Conservation (phyloP, 306 rosid genomes). For the Gleditsia sinensis region DNA sequence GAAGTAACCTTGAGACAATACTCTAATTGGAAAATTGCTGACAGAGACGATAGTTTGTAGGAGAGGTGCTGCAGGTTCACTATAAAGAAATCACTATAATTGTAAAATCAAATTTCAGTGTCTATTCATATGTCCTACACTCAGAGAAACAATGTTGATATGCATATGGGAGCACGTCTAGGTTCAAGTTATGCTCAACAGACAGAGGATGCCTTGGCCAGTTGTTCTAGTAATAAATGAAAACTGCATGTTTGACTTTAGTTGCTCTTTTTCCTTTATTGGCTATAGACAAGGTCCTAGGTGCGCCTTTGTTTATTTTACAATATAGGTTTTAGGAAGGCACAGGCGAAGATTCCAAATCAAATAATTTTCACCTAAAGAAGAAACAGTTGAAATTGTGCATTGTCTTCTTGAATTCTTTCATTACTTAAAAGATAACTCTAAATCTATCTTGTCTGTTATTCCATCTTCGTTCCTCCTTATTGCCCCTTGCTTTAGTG, state of each 20-base stretch:
- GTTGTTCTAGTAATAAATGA: not conserved
- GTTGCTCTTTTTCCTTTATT: not conserved
- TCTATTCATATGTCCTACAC: not conserved
- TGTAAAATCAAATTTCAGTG: not conserved
- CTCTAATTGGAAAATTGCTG: not conserved
- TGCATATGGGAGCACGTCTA: not conserved
- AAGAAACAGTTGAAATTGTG: not conserved
- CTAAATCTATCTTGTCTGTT: not conserved
- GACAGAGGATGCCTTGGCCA: not conserved
- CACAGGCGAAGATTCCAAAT: not conserved
- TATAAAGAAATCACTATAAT: not conserved
- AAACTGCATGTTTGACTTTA: not conserved
- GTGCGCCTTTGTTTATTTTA: not conserved
- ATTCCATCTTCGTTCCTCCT: not conserved
- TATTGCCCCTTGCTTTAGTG: not conserved
- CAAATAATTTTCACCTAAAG: not conserved
- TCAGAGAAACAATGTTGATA: not conserved
- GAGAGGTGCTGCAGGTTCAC: not conserved
- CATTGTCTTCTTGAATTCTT: not conserved
- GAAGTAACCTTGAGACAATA: not conserved
- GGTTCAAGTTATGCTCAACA: not conserved
- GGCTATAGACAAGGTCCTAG: too few relatives aligned
- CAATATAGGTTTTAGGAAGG: not conserved
- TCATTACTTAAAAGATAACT: not conserved
- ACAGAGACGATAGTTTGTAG: not conserved